Base-by-base conservation (phyloP, 176 grass and related monocot genomes). In the Chrysopogon serrulatus region DNA sequence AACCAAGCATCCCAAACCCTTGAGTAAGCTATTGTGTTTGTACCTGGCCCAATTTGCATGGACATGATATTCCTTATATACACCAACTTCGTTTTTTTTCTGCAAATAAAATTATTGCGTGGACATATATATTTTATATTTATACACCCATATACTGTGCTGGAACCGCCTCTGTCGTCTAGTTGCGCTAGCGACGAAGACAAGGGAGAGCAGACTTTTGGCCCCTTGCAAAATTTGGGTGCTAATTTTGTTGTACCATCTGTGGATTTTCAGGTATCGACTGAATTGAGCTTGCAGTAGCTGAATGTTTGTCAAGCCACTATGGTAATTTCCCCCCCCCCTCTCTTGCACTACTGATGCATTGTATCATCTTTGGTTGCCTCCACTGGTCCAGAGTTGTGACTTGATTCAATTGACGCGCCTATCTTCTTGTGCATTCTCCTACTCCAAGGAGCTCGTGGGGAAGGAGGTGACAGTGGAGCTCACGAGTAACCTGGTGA, bases 391-490 rank as follows among this genome's bases (percentile, higher is more conserved):
- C n/a, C n/a, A n/a, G n/a, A n/a, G n/a, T n/a, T n/a, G n/a, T n/a
- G n/a, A n/a, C n/a, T n/a, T n/a, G n/a, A 19, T 24, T 24, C 21
- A 24, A 24, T 26, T 59, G 36, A 39, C 19, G 54, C 2, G 15
- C 56, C n/a, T 18, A 10, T 59, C n/a, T 37, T 63, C 8, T 68
- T 65, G 40, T 45, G 63, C 84, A 97, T 97, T 97, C 83, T 97
- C 95, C 34, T 92, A 97, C 88, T 97, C 94, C 86, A 94, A 97
- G 78, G 95, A 97, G 90, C 83, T 94, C 14, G 95, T 94, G 63
- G 95, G 95, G 39, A 94, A 97, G 88, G 92, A 97, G 74, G 95
- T 97, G 61, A 97, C 95, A 1, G 95, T 97, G 54, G 92, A 97
- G 73, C 88, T 94, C 44, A 97, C 92, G 95, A 94, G 94, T 81